phyloP scores from a whole-genome alignment of 805 yeast species.

The Cyberlindnera xishuangbannaensis region DNA sequence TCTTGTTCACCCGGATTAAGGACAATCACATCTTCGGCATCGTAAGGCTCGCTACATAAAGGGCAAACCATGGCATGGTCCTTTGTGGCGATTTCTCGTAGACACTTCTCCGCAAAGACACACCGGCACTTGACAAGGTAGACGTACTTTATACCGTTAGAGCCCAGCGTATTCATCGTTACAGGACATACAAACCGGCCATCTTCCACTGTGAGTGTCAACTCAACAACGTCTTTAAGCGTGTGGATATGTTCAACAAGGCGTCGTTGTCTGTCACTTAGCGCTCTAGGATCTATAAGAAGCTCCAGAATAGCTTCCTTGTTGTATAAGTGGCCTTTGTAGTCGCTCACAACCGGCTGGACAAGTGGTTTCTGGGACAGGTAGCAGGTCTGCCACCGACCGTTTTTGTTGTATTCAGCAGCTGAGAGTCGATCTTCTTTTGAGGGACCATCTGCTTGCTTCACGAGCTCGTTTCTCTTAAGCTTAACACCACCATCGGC shows the following conservation, averaged over 20 bases:
- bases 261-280: constrained; percentile 22
- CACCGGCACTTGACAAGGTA: constrained; percentile 45
- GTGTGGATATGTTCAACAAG: constrained; percentile 31
- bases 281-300: constrained; percentile 35
- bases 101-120: constrained; percentile 30
- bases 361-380: constrained; percentile 37
- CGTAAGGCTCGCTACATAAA: constrained; percentile 30
- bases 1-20: constrained; percentile 29
- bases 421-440: constrained; percentile 16
- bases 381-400: constrained; percentile 44
- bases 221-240: constrained; percentile 40
- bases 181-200: constrained; percentile 33
- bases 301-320: constrained; percentile 58
- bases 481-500: constrained; percentile 76
- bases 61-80: too few species aligned
- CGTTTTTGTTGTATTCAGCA: constrained; percentile 23
- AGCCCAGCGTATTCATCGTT: constrained; percentile 32
- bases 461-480: constrained; percentile 45
- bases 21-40: constrained; percentile 30
- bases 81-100: constrained; percentile 21
- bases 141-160: constrained; percentile 32
- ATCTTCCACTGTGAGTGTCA: constrained; percentile 26
- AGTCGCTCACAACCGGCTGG: constrained; percentile 63
- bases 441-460: constrained; percentile 9
- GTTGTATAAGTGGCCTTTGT: constrained; percentile 56